These are phyloP conservation scores for Magnusiomyces paraingens DNA, from an alignment of 1,139 yeast genomes.

Conservation along the genomic window DNA sequence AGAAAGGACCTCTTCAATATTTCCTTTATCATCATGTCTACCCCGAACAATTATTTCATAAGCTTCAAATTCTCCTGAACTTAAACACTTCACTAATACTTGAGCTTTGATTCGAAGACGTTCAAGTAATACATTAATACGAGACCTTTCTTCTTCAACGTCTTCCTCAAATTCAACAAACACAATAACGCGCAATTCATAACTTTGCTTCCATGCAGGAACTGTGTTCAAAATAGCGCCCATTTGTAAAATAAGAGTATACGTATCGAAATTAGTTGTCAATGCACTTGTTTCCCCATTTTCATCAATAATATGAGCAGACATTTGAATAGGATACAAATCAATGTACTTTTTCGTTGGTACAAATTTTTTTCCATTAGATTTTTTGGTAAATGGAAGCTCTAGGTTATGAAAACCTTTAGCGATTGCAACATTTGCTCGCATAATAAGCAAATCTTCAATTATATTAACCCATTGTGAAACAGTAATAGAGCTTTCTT, in stretches of 20 bases:
- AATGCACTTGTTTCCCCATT: conserved; percentile 60
- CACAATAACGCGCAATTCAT: conserved; percentile 69
- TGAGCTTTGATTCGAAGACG: conserved; percentile 78
- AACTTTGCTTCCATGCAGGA: conserved; percentile 81
- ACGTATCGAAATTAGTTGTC: conserved; percentile 90
- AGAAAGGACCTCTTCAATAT: conserved; percentile 37
- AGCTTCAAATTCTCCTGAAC: conserved; percentile 50
- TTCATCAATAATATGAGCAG: conserved; percentile 62
- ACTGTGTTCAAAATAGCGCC: conserved; percentile 92
- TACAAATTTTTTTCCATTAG: too few species aligned
- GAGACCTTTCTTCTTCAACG: conserved; percentile 56
- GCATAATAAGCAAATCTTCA: conserved; percentile 88
- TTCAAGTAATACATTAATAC: conserved; percentile 59
- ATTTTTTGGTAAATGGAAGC: conserved; percentile 39
- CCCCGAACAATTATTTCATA: conserved; percentile 80
- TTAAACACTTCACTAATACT: conserved; percentile 62
- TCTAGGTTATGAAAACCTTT: conserved; percentile 66
- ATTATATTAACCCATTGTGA: conserved; percentile 88
- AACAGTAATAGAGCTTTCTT: conserved; percentile 61
- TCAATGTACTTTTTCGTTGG: conserved; percentile 48
- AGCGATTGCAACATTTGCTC: conserved; percentile 89
- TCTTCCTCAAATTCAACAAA: conserved; percentile 77
- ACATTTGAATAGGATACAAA: conserved; percentile 93
- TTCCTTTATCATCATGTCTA: conserved; percentile 28
- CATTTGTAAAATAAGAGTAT: conserved; percentile 81